phyloP scores from a whole-genome alignment of 2,329 filamentous ascomycete genomes.

The Fusarium sp. region DNA sequence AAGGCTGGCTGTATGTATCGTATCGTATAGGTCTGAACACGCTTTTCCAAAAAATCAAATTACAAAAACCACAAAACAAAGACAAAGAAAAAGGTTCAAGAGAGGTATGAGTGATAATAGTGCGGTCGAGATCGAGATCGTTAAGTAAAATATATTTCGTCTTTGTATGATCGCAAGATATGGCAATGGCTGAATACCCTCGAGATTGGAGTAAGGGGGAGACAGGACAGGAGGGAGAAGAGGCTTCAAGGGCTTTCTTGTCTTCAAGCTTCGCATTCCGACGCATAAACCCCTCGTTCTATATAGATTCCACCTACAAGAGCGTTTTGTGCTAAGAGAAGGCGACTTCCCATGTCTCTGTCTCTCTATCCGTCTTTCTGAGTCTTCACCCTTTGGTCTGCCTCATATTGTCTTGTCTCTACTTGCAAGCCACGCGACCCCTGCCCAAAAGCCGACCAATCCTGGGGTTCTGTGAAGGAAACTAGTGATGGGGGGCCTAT shows the following conservation, averaged over 20 bases:
- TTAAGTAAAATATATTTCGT: constrained; percentile 6
- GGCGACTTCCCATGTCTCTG: constrained; percentile 12
- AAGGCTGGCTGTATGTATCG: neutral
- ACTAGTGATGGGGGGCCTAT: constrained; percentile 6
- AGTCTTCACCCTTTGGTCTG: constrained; percentile 16
- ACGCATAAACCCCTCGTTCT: constrained; percentile 21
- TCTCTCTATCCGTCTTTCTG: constrained; percentile 4
- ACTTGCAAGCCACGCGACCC: constrained; percentile 33
- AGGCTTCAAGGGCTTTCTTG: constrained; percentile 10
- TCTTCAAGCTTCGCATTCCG: constrained; percentile 22
- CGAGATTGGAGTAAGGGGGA: constrained; percentile 16
- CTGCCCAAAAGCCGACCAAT: constrained; percentile 30
- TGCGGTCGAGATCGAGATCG: constrained; percentile 6
- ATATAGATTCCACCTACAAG: constrained; percentile 20
- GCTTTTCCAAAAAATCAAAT: constrained; percentile 16
- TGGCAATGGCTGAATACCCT: constrained; percentile 8
- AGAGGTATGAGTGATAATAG: neutral
- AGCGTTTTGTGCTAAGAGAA: constrained; percentile 21
- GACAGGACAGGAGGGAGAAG: constrained; percentile 11
- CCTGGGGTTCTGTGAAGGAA: constrained; percentile 1
- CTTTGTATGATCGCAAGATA: constrained; percentile 9
- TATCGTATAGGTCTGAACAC: constrained; percentile 12
- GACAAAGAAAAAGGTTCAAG: constrained; percentile 14
- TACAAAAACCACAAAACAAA: constrained; percentile 14
- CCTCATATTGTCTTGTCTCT: constrained; percentile 39